Conservation (phyloP, 2,329 filamentous ascomycete species). For the Colletotrichum tamarilloi region DNA sequence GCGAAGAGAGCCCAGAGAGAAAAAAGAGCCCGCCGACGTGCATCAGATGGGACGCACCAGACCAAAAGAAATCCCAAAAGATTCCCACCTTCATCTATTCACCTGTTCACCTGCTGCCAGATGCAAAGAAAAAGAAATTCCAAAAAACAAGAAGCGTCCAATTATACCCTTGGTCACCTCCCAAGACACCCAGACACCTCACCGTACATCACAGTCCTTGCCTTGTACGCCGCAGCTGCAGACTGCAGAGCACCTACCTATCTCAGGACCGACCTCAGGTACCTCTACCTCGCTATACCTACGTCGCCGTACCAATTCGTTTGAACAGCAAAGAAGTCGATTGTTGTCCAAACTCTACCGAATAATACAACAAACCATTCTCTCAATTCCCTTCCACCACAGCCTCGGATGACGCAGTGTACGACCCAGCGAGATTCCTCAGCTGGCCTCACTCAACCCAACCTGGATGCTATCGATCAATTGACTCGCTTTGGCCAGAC, state of each 20-base stretch:
- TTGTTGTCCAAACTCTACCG: not conserved
- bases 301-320: too few species aligned
- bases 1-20: not conserved
- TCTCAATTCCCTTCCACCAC: not conserved
- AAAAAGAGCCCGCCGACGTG: constrained; percentile 13
- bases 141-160: not conserved
- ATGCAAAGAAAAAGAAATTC: not conserved
- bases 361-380: not conserved
- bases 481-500: constrained; percentile 32
- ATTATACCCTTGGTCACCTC: not conserved
- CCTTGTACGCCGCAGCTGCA: not conserved
- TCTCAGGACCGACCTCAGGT: too few species aligned
- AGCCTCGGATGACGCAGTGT: constrained; percentile 35
- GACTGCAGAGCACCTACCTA: too few species aligned
- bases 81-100: not conserved
- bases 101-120: not conserved
- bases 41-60: not conserved
- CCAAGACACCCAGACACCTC: not conserved
- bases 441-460: constrained; percentile 31
- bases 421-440: constrained; percentile 34
- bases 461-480: constrained; percentile 32
- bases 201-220: not conserved
- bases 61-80: not conserved
- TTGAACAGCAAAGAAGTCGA: not conserved
- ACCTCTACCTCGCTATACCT: too few species aligned